phyloP scores from a whole-genome alignment of 768 basidiomycete genomes.

The Phlebiopsis gigantea region DNA sequence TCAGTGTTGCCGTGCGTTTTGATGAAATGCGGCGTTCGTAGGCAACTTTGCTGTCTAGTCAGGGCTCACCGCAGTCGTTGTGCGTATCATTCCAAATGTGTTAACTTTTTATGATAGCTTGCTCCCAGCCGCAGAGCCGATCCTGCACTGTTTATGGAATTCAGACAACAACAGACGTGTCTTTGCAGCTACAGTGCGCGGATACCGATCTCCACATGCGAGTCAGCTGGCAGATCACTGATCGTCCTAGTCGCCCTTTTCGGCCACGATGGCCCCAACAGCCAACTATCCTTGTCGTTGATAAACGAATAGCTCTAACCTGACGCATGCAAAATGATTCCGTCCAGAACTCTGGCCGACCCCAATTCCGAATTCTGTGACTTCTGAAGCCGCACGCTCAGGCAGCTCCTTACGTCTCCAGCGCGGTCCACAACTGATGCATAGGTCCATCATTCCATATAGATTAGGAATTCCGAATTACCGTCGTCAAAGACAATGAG shows the following conservation, averaged over 20 bases:
- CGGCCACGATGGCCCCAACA: neutral
- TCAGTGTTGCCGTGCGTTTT: neutral
- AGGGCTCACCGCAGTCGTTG: neutral
- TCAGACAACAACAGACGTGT: neutral
- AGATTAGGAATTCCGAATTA: slow-evolving; percentile 4
- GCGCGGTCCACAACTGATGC: neutral
- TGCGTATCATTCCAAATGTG: neutral
- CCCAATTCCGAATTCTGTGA: slow-evolving; percentile 5
- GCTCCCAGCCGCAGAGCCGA: neutral
- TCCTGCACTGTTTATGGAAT: neutral
- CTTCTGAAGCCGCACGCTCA: neutral
- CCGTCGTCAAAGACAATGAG: neutral
- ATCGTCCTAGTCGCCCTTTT: neutral
- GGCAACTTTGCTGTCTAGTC: neutral
- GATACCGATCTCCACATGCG: neutral
- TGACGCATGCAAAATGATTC: neutral
- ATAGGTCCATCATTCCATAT: neutral
- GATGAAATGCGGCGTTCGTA: neutral
- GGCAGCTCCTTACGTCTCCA: neutral
- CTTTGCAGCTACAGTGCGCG: neutral
- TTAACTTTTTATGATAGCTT: neutral
- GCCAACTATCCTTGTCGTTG: neutral
- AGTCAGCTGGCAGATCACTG: neutral
- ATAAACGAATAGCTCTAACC: slow-evolving; percentile 6
- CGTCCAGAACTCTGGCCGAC: neutral